These are phyloP conservation scores for Amylostereum chailletii DNA, from an alignment of 1,284 basidiomycete genomes.

Conservation along the genomic window DNA sequence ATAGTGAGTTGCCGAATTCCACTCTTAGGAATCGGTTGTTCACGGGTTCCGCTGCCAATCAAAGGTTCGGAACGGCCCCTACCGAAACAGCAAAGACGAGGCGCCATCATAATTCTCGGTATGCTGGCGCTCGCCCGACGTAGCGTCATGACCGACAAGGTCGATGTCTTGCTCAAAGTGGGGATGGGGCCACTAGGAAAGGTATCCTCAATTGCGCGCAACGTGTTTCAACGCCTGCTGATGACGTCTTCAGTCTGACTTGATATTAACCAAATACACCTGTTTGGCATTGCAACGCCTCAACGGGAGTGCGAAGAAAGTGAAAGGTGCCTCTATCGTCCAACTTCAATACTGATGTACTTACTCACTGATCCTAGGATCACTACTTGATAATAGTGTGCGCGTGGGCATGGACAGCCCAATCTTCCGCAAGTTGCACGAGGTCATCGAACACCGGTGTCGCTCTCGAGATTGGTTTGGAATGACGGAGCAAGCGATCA, in stretches of 20 bases:
- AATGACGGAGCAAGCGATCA: constrained; percentile 94
- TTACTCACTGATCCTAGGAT: constrained; percentile 39
- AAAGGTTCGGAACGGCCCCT: constrained; percentile 67
- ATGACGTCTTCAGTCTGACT: constrained; percentile 53
- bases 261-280: constrained; percentile 88
- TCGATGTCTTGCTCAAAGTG: constrained; percentile 80
- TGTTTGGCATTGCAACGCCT: constrained; percentile 90
- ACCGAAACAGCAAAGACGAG: constrained; percentile 79
- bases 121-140: constrained; percentile 90
- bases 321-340: constrained; percentile 62
- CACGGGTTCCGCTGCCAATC: background rate
- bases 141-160: constrained; percentile 79
- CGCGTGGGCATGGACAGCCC: constrained; percentile 84
- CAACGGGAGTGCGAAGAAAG: constrained; percentile 92
- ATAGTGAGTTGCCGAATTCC: constrained; percentile 50
- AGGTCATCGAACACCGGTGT: constrained; percentile 69
- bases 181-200: constrained; percentile 85
- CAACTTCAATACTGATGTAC: background rate
- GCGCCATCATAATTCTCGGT: constrained; percentile 90
- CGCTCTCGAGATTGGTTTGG: constrained; percentile 92
- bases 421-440: constrained; percentile 80
- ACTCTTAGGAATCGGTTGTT: background rate
- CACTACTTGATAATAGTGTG: constrained; percentile 80
- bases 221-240: background rate
- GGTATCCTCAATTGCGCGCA: constrained; percentile 28